phyloP scores from a whole-genome alignment of 2,329 filamentous ascomycete species.

The Exophiala lecanii-corni region DNA sequence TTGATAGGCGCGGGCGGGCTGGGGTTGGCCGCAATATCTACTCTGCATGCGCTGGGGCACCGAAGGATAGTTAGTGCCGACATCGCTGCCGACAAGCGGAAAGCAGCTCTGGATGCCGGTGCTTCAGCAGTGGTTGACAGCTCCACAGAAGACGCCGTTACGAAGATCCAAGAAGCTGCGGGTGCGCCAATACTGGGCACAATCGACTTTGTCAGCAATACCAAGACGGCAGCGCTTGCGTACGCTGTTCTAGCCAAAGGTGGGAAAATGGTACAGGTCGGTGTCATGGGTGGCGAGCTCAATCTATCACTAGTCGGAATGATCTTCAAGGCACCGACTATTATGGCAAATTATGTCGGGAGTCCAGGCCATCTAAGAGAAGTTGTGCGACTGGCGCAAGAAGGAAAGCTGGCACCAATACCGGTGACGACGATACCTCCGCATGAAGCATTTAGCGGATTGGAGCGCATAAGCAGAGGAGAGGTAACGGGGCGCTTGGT shows the following conservation, averaged over 20 bases:
- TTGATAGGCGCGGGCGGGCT: conserved; percentile 16
- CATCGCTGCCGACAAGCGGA: conserved; percentile 13
- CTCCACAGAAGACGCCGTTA: neutral
- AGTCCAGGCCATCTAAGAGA: conserved; percentile 11
- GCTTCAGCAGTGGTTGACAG: conserved; percentile 12
- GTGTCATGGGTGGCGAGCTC: conserved; percentile 18
- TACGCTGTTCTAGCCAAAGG: conserved; percentile 12
- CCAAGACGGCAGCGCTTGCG: conserved; percentile 13
- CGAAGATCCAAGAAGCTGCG: conserved; percentile 9
- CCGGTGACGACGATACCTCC: conserved; percentile 13
- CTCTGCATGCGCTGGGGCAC: conserved; percentile 16
- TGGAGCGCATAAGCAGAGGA: conserved; percentile 11
- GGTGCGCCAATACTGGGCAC: conserved; percentile 12
- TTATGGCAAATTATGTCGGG: conserved; percentile 15
- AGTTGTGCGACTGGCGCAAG: conserved; percentile 11
- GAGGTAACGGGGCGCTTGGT: conserved; percentile 19
- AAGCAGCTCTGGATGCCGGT: conserved; percentile 12
- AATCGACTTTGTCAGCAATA: conserved; percentile 22
- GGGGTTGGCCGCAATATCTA: conserved; percentile 14
- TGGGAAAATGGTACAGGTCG: conserved; percentile 19
- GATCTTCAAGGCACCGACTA: conserved; percentile 12
- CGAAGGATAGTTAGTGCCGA: conserved; percentile 13
- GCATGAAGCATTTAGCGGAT: conserved; percentile 12
- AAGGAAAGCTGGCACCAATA: conserved; percentile 10
- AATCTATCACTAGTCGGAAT: conserved; percentile 14